phyloP scores from a whole-genome alignment of 73 alveolate species.

The Paramecium pentaurelia region DNA sequence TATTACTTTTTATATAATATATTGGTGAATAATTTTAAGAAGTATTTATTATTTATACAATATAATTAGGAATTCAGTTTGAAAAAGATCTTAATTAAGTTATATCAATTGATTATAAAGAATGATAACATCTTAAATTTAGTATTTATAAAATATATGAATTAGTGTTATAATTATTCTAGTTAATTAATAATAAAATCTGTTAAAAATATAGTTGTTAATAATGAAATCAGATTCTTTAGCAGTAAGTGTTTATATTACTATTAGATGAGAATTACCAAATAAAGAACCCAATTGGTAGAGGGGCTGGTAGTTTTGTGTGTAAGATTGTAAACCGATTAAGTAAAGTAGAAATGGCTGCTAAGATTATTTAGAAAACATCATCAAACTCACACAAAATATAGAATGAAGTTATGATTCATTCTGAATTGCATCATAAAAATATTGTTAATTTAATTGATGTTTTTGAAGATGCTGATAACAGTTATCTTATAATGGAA shows the following conservation, averaged over 20 bases:
- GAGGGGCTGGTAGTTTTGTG: constrained; percentile 64
- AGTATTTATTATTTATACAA: no score
- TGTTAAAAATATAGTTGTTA: constrained; percentile 46
- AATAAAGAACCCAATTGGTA: constrained; percentile 55
- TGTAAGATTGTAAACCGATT: constrained; percentile 3
- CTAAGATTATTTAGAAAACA: not conserved
- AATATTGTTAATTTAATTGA: constrained; percentile 48
- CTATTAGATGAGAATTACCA: constrained; percentile 47
- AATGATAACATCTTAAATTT: not conserved
- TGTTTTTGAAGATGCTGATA: constrained; percentile 53
- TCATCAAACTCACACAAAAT: not conserved
- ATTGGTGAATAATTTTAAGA: no score
- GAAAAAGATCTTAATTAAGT: not conserved
- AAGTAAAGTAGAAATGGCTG: constrained; percentile 41
- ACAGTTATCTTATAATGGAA: constrained; percentile 52
- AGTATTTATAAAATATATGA: not conserved
- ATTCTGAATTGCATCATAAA: constrained; percentile 35
- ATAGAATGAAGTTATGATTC: constrained; percentile 34
- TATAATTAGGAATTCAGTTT: not conserved
- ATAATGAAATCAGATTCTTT: constrained; percentile 36
- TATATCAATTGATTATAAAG: no score
- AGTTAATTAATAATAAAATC: constrained; percentile 28
- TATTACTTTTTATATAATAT: no score
- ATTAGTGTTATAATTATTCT: not conserved
- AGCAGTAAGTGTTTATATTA: not conserved